phyloP scores from a whole-genome alignment of 73 alveolate species.

The Paramecium octaurelia region DNA sequence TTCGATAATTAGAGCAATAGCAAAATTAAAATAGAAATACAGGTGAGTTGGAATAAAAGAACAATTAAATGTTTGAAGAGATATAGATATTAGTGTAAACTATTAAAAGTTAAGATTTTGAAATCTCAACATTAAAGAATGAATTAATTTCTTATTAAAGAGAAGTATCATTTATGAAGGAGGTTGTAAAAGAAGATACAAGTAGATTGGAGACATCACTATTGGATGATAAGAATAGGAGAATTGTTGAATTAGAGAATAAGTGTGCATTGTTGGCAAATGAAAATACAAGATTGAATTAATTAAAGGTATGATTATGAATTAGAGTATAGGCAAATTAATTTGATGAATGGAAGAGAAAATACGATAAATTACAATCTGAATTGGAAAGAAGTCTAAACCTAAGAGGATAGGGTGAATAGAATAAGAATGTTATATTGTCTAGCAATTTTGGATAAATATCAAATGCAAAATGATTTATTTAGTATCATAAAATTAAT shows the following conservation, averaged over 20 bases:
- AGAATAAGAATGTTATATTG: background rate
- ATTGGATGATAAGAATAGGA: background rate
- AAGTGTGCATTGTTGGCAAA: conserved; percentile 24
- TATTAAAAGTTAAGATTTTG: background rate
- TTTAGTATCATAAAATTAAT: background rate
- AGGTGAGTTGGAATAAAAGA: background rate
- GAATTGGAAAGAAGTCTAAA: conserved; percentile 1
- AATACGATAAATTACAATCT: background rate
- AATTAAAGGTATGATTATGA: background rate
- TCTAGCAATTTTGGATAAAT: conserved; percentile 13
- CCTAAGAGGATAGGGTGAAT: background rate
- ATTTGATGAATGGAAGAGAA: background rate
- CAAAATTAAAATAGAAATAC: background rate
- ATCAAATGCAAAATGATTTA: conserved; percentile 1
- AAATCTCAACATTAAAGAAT: background rate
- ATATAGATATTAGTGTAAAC: background rate
- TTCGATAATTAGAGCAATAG: background rate
- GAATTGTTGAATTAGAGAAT: conserved; percentile 17
- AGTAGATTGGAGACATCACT: conserved; percentile 4
- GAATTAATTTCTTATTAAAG: background rate
- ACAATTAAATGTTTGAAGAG: conserved; percentile 27
- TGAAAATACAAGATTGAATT: conserved; percentile 11
- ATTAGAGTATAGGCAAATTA: background rate
- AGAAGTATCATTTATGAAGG: conserved; percentile 38
- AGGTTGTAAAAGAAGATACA: background rate